A percentile compares a stretch with the other conserved stretches of the same genome.
These are phyloP conservation scores for Marchantia polymorpha DNA, from an alignment of 225 moss, liverwort and hornwort species.

Conservation along the genomic window DNA sequence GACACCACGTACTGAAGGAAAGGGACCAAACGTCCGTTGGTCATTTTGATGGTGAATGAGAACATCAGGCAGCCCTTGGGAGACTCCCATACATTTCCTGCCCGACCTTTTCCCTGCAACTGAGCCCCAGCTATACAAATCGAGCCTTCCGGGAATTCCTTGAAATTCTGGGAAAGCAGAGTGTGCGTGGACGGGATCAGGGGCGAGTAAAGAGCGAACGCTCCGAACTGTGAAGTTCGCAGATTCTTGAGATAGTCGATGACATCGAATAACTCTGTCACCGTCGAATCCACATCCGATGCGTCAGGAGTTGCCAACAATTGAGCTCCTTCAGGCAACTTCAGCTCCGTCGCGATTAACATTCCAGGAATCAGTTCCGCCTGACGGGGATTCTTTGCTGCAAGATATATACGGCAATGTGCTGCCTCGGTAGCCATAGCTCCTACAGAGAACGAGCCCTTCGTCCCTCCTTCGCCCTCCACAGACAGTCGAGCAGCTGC, in stretches of 20 bases:
- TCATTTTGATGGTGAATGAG: slow-evolving; percentile 78
- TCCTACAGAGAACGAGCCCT: not conserved
- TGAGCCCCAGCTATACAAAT: slow-evolving; percentile 75
- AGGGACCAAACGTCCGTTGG: slow-evolving; percentile 72
- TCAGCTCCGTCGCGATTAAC: slow-evolving; percentile 36
- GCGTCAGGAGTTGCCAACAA: slow-evolving; percentile 37
- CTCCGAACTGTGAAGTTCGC: slow-evolving; percentile 58
- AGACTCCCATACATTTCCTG: slow-evolving; percentile 86
- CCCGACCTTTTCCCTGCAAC: slow-evolving; percentile 85
- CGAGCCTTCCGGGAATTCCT: slow-evolving; percentile 62
- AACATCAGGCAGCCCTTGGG: slow-evolving; percentile 94
- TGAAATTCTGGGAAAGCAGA: slow-evolving; percentile 80
- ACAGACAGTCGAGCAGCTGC: not conserved
- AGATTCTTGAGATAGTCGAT: slow-evolving; percentile 52
- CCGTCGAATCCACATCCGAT: not conserved
- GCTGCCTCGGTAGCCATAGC: not conserved
- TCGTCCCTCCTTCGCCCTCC: not conserved
- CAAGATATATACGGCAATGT: slow-evolving; percentile 50
- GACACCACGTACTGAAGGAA: slow-evolving; percentile 94
- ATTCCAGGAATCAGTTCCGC: slow-evolving; percentile 37
- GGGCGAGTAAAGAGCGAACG: slow-evolving; percentile 59
- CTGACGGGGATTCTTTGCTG: slow-evolving; percentile 53
- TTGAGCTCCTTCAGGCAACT: slow-evolving; percentile 63
- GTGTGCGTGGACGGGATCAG: slow-evolving; percentile 78
- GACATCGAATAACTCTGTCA: slow-evolving; percentile 49